Evolutionary conservation across 345 rosid species (phyloP).

Genomic region (Linum usitatissimum): DNA sequence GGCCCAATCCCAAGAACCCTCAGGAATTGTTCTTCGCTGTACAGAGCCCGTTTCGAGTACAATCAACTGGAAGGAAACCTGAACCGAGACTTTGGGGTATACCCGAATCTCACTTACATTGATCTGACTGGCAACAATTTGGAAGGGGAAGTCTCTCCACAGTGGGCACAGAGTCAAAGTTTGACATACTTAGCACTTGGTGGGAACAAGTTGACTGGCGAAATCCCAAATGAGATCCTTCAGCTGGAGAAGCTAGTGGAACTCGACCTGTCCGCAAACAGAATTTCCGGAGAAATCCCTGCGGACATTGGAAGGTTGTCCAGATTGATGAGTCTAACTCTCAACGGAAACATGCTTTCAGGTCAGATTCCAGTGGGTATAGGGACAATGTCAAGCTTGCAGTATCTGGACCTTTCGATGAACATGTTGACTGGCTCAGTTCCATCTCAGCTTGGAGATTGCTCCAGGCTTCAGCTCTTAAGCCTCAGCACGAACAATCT

Average conservation of each 20-base stretch:
- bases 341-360: constrained; percentile 16
- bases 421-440: constrained; percentile 24
- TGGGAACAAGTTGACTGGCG: constrained; percentile 14
- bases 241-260: constrained; percentile 10
- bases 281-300: constrained; percentile 18
- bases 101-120: constrained; percentile 26
- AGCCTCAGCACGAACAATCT: constrained; percentile 15
- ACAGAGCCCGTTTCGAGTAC: constrained; percentile 21
- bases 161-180: constrained; percentile 24
- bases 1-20: constrained; percentile 26
- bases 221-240: constrained; percentile 18
- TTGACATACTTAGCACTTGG: constrained; percentile 11
- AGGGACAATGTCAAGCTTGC: constrained; percentile 9
- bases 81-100: constrained; percentile 15
- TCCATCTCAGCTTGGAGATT: constrained; percentile 21
- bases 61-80: constrained; percentile 24
- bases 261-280: constrained; percentile 22
- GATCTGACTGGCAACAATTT: constrained; percentile 26
- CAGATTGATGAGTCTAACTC: constrained; percentile 8
- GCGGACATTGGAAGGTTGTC: constrained; percentile 15
- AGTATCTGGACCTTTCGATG: constrained; percentile 14
- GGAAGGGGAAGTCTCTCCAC: constrained; percentile 18
- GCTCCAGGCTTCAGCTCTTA: constrained; percentile 10
- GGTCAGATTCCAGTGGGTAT: constrained; percentile 16
- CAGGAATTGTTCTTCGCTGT: constrained; percentile 15